These are phyloP conservation scores for Cymodocea nodosa DNA, from an alignment of 116 monocot genomes.

Conservation along the genomic window DNA sequence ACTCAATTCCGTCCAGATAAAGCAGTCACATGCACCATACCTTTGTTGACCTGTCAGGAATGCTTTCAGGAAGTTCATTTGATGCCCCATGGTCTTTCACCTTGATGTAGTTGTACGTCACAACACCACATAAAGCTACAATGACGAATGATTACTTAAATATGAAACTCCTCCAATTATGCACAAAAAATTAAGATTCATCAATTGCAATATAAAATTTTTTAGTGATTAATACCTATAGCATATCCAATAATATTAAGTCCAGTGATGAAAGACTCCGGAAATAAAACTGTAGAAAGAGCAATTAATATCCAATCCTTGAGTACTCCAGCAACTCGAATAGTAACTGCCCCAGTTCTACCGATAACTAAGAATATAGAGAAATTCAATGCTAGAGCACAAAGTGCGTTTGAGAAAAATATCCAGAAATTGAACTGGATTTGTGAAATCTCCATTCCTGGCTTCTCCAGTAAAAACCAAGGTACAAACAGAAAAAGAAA, in stretches of 20 bases:
- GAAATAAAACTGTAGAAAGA: constrained; percentile 88
- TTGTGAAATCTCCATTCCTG: constrained; percentile 43
- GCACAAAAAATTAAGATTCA: not conserved
- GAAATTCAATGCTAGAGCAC: constrained; percentile 89
- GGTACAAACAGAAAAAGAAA: constrained; percentile 76
- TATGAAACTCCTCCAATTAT: not conserved
- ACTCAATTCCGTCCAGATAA: too few species aligned
- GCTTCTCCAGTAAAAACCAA: constrained; percentile 75
- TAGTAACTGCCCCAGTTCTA: constrained; percentile 93
- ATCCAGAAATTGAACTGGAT: constrained; percentile 87
- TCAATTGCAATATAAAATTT: not conserved
- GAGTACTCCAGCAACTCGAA: constrained; percentile 88
- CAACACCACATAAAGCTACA: constrained; percentile 87
- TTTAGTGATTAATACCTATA: constrained; percentile 42
- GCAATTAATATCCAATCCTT: constrained; percentile 99
- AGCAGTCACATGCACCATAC: constrained; percentile 9
- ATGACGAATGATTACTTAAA: not conserved
- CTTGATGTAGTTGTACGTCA: constrained; percentile 93
- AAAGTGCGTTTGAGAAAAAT: constrained; percentile 81
- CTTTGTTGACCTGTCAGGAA: constrained; percentile 53
- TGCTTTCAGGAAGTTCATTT: constrained; percentile 44
- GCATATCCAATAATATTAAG: constrained; percentile 92
- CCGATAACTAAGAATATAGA: constrained; percentile 90
- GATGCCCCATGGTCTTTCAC: constrained; percentile 57
- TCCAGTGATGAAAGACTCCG: constrained; percentile 86